A percentile compares a stretch with the other conserved stretches of the same genome.
Evolutionary conservation across 2,329 filamentous ascomycete genomes (phyloP).

Genomic region (Fusarium staphyleae): DNA sequence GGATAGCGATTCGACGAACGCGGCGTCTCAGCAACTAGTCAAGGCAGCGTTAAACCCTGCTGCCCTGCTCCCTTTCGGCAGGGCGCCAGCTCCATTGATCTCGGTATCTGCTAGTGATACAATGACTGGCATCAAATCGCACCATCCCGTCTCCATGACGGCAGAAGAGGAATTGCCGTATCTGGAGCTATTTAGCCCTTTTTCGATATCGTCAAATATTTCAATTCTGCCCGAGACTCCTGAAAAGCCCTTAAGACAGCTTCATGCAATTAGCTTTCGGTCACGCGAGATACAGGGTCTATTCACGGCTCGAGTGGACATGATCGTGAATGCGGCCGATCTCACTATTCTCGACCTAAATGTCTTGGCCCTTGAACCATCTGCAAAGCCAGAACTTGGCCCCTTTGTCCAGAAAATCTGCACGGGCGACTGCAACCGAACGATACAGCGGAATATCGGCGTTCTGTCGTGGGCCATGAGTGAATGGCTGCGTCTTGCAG

Average conservation of each 20-base stretch:
- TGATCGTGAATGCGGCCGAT: conserved; percentile 63
- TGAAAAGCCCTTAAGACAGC: conserved; percentile 54
- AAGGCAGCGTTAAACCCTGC: conserved; percentile 59
- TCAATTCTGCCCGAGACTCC: conserved; percentile 51
- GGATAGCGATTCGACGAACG: conserved; percentile 40
- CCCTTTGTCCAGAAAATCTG: conserved; percentile 57
- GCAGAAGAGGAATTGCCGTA: conserved; percentile 72
- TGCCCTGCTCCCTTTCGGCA: conserved; percentile 59
- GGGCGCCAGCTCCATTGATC: conserved; percentile 41
- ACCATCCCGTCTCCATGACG: conserved; percentile 69
- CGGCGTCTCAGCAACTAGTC: conserved; percentile 52
- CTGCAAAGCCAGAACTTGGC: conserved; percentile 65
- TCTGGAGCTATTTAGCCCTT: conserved; percentile 73
- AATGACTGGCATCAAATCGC: conserved; percentile 60
- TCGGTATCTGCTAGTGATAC: conserved; percentile 35
- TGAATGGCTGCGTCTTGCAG: conserved; percentile 70
- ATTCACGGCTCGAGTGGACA: conserved; percentile 64
- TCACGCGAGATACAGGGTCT: conserved; percentile 55
- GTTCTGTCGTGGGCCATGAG: conserved; percentile 72
- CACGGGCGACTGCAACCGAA: conserved; percentile 50
- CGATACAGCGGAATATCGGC: conserved; percentile 63
- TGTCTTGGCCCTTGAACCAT: conserved; percentile 63
- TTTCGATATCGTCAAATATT: conserved; percentile 66
- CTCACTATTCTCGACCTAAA: conserved; percentile 60
- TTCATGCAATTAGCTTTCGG: conserved; percentile 62